Base-by-base conservation (phyloP, 768 basidiomycete species). In the Galerina marginata region DNA sequence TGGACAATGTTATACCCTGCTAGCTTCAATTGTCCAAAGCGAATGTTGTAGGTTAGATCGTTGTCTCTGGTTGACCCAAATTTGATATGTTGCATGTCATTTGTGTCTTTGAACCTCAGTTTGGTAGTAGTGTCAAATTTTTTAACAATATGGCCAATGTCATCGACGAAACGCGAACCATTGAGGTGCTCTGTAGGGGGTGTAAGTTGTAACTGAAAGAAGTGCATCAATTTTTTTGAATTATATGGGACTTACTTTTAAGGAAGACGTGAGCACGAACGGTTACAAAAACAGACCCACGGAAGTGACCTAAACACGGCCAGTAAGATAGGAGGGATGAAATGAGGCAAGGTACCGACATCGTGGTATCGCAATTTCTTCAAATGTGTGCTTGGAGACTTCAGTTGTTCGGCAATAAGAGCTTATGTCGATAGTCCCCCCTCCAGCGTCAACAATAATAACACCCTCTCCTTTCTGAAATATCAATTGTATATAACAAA, bases 391-490 rank as follows among this genome's bases (percentile, higher is more conserved):
- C 1, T 50, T 56, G 4, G 58, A 15, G 23, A 69, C 63, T 0
- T 69, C 59, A 1, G 72, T 61, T 2, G 69, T 73, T 10, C 65
- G 65, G 14, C 74, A 74, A 60, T 87, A 88, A 1, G 81, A 76
- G 63, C 82, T 86, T 37, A 87, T 72, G 61, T 87, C 86, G 33
- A 88, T 72, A 0, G 85, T 88, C 15, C 84, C 86, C 39, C 83
- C 84, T 9, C 86, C 86, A 4, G 86, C 85, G 64, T 88, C 85
- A 7, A 87, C 79, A 38, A 87, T 72, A 52, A 86, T 74, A 4
- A 85, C 29, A 7, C 29, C 29, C 7, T 33, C 29, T 7, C 29
- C 29, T 4, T 33, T 33, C 29, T 33, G 29, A 7, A 33, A 5
- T 33, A 4, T 33, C 29, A 33, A 33, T 5, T 4, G 29, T 7